Conservation (phyloP, 768 basidiomycete species). For the Suillus decipiens region DNA sequence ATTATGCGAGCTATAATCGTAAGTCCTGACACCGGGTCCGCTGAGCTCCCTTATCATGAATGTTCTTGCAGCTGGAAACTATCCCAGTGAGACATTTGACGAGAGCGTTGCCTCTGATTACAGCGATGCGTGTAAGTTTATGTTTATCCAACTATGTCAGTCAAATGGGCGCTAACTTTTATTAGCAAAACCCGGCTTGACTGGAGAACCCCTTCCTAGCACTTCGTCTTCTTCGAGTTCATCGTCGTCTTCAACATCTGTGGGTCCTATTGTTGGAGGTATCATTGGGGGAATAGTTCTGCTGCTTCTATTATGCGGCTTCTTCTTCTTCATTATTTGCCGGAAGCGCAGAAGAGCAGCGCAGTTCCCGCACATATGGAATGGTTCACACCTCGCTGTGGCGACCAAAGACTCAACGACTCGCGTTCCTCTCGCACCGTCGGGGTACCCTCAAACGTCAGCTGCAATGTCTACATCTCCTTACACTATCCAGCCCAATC, state of each 20-base stretch:
- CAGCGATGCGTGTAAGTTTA: slow-evolving; percentile 16
- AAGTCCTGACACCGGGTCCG: slow-evolving; percentile 1
- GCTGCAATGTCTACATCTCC: slow-evolving; percentile 3
- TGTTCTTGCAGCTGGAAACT: slow-evolving; percentile 19
- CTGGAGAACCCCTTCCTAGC: slow-evolving; percentile 16
- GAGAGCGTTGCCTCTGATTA: slow-evolving; percentile 12
- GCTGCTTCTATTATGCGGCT: slow-evolving; percentile 17
- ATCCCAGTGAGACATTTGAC: slow-evolving; percentile 21
- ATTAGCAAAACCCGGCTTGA: slow-evolving; percentile 20
- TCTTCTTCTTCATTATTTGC: slow-evolving; percentile 16
- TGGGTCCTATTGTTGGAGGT: slow-evolving; percentile 24
- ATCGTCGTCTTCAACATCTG: slow-evolving; percentile 10
- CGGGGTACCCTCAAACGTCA: slow-evolving; percentile 3
- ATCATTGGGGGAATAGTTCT: slow-evolving; percentile 21
- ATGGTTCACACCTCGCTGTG: slow-evolving; percentile 3
- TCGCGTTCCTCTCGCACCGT: slow-evolving; percentile 1
- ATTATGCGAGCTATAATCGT: slow-evolving; percentile 28
- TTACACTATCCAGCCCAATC: neutral
- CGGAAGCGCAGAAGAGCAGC: slow-evolving; percentile 15
- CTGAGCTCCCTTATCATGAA: slow-evolving; percentile 5
- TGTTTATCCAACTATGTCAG: neutral
- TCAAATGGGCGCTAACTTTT: neutral
- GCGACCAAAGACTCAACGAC: slow-evolving; percentile 1
- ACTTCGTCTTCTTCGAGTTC: slow-evolving; percentile 4
- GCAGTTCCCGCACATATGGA: neutral